Percentiles rank a stretch among this genome's conserved stretches.
phyloP scores from a whole-genome alignment of 108 stramenopile genomes.

The Nitzschia inconspicua region DNA sequence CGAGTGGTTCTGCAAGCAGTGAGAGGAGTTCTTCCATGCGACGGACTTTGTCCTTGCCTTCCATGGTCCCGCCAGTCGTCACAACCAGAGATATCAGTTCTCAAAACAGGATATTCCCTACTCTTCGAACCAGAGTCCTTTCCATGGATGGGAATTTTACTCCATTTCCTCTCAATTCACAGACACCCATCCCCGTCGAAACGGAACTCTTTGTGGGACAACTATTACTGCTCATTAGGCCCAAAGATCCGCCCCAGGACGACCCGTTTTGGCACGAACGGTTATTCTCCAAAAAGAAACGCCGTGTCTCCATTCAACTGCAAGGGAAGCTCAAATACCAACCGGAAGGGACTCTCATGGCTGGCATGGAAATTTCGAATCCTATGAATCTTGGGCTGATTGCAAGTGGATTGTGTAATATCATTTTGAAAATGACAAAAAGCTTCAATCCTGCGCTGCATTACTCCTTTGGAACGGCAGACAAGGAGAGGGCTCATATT shows the following conservation, averaged over 20 bases:
- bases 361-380: conserved; percentile 70
- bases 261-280: conserved; percentile 56
- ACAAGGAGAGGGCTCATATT: conserved; percentile 69
- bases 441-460: conserved; percentile 40
- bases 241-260: conserved; percentile 29
- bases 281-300: conserved; percentile 56
- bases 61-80: background rate
- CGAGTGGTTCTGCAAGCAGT: too few species aligned
- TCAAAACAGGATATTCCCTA: conserved; percentile 6
- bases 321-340: conserved; percentile 77
- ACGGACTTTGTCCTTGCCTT: conserved; percentile 12
- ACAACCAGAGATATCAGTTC: background rate
- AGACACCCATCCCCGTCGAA: conserved; percentile 34
- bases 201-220: conserved; percentile 59
- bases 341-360: conserved; percentile 60
- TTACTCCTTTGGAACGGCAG: conserved; percentile 67
- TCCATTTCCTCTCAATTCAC: conserved; percentile 38
- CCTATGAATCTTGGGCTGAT: conserved; percentile 76
- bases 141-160: conserved; percentile 2
- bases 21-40: background rate
- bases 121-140: conserved; percentile 8
- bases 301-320: conserved; percentile 60
- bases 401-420: conserved; percentile 51
- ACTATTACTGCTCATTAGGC: conserved; percentile 41
- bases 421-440: conserved; percentile 36